A percentile compares a stretch with the other conserved stretches of the same genome.
Evolutionary conservation across 495 filamentous ascomycete genomes (phyloP).

Genomic region (Margaritispora aquatica): DNA sequence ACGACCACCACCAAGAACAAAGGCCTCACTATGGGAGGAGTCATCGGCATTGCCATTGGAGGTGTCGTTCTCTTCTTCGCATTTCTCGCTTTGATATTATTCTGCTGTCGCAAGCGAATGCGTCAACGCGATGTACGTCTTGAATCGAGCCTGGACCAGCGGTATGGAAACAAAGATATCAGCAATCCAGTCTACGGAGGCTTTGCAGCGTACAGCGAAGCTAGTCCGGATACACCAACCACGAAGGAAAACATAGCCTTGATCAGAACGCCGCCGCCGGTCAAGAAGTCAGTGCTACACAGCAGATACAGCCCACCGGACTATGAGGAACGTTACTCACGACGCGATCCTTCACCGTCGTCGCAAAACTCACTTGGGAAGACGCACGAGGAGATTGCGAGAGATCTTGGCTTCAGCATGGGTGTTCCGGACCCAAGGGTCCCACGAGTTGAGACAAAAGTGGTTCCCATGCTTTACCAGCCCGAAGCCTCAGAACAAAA

Average conservation of each 20-base stretch:
- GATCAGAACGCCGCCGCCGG: neutral
- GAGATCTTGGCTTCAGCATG: neutral
- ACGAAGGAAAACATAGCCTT: neutral
- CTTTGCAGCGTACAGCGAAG: neutral
- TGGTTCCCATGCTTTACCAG: neutral
- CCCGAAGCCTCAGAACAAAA: neutral
- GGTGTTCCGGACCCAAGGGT: neutral
- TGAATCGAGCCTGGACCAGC: conserved; percentile 10
- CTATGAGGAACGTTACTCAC: neutral
- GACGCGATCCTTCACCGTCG: neutral
- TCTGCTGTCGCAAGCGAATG: conserved; percentile 38
- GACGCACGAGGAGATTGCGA: neutral
- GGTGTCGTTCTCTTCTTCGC: conserved; percentile 34
- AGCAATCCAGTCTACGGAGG: conserved; percentile 14
- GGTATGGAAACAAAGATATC: conserved; percentile 17
- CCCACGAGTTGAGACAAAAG: neutral
- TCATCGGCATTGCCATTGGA: conserved; percentile 43
- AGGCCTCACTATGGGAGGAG: conserved; percentile 37
- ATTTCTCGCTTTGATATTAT: conserved; percentile 34
- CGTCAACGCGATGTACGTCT: neutral
- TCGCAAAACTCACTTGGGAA: neutral
- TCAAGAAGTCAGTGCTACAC: neutral
- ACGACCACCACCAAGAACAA: conserved; percentile 24
- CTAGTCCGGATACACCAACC: neutral
- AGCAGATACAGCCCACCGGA: neutral